These are phyloP conservation scores for Brassica carinata DNA, from an alignment of 345 rosid species.

Conservation along the genomic window DNA sequence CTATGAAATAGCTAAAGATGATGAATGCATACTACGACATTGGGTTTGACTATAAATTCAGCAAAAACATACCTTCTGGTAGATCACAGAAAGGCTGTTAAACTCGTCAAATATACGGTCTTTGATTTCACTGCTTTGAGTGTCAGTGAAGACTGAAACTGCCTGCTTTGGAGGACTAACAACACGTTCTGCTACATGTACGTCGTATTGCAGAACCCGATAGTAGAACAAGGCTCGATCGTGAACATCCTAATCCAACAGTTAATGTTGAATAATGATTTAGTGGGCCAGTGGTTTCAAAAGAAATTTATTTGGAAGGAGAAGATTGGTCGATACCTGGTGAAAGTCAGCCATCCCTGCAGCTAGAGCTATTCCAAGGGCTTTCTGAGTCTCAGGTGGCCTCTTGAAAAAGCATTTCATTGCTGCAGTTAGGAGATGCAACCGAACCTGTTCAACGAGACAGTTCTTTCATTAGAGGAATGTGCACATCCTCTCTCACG, in stretches of 20 bases:
- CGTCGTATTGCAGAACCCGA: constrained; percentile 79
- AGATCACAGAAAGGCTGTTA: constrained; percentile 89
- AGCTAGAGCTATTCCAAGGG: constrained; percentile 82
- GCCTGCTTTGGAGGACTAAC: constrained; percentile 99
- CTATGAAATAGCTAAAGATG: constrained; percentile 1
- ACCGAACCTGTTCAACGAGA: constrained; percentile 71
- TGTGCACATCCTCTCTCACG: constrained; percentile 15
- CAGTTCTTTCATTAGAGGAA: constrained; percentile 19
- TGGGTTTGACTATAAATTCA: not conserved
- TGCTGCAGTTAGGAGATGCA: constrained; percentile 93
- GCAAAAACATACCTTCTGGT: constrained; percentile 70
- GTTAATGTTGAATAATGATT: constrained; percentile 15
- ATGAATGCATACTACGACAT: not conserved
- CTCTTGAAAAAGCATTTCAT: constrained; percentile 98
- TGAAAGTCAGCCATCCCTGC: constrained; percentile 89
- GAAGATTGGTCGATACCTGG: constrained; percentile 54
- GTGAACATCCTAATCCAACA: constrained; percentile 85
- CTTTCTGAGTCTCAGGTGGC: constrained; percentile 94
- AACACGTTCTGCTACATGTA: constrained; percentile 74
- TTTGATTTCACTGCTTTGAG: constrained; percentile 93
- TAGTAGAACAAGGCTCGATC: constrained; percentile 97
- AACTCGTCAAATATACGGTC: constrained; percentile 97
- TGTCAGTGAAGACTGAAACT: constrained; percentile 95
- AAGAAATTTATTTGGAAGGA: constrained; percentile 3
- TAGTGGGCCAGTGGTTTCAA: not conserved